Evolutionary conservation across 1,139 yeast species (phyloP).

Genomic region (Kodamaea anthophila): DNA sequence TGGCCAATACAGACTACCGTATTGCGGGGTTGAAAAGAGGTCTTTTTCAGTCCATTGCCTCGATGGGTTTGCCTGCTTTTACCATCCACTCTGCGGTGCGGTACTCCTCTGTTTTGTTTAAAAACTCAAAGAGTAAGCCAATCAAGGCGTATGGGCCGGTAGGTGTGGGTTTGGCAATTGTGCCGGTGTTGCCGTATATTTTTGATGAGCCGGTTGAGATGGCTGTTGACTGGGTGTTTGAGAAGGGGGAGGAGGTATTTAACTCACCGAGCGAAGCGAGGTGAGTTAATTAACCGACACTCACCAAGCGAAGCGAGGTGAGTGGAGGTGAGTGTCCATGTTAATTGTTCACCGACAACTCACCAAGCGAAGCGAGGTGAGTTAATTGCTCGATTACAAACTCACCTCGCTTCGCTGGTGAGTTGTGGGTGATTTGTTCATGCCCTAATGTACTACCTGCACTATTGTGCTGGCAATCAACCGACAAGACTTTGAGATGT

Average conservation of each 20-base stretch:
- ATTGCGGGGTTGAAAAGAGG: constrained; percentile 63
- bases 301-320: no score
- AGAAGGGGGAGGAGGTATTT: constrained; percentile 44
- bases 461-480: no score
- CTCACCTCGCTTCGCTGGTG: no score
- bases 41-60: constrained; percentile 72
- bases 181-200: constrained; percentile 70
- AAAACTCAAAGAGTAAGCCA: constrained; percentile 32
- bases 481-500: no score
- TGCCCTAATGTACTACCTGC: no score
- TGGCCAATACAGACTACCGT: constrained; percentile 57
- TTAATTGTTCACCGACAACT: no score
- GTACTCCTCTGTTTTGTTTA: constrained; percentile 55
- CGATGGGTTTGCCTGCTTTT: constrained; percentile 84
- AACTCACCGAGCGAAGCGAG: no score
- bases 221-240: constrained; percentile 59
- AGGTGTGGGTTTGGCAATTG: constrained; percentile 67
- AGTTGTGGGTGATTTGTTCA: no score
- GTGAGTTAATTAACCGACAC: no score
- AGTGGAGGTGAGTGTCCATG: no score
- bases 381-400: no score
- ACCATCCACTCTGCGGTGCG: constrained; percentile 78
- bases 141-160: constrained; percentile 71
- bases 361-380: no score
- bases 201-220: constrained; percentile 82